Evolutionary conservation across 2,329 filamentous ascomycete genomes (phyloP), one percentile per base, ranked within the genome.

Genomic region (Ascochyta rabiei): DNA sequence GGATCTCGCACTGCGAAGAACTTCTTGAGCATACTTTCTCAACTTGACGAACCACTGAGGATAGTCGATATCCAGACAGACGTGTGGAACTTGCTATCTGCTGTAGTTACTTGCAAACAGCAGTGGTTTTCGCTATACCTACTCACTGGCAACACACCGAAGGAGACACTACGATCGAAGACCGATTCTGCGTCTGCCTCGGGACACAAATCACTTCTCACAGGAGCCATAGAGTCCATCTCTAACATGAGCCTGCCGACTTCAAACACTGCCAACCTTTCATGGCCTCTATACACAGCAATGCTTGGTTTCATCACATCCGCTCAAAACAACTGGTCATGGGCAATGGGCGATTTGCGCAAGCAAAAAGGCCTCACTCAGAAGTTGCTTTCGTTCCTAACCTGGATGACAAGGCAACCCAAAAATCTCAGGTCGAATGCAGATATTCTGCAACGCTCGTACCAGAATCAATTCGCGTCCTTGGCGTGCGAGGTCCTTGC

Each of bases 101-200:
- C 89, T 3, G 88, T 98, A 41, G 85, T 99, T 56, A 89, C 89
- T 62, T 93, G 91, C 71, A 88, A 91, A 59, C 95, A 99, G 72
- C 93, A 96, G 70, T 98, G 93, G 90, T 90, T 99, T 79, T 91
- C 93, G 0, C 91, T 96, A 58, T 96, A 93, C 69, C 82, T 99
- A 8, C 85, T 98, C 34, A 97, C 92, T 6, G 95, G 93, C 19
- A 89, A 87, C 68, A 91, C 91, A 0, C 92, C 93, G 4, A 86
- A 90, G 58, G 87, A 95, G 63, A 84, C 89, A 5, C 79, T 91
- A 67, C 86, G 86, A 38, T 81, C 80, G 39, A 73, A 73, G 41
- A 83, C 83, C 62, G 78, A 82, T 24, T 49, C 55, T 7, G 40
- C 64, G 7, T 39, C 61, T 41, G 54, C 49, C 12, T 64, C 81